Base-by-base conservation (phyloP, 495 filamentous ascomycete genomes). In the Staphylotrichum longicolle region DNA sequence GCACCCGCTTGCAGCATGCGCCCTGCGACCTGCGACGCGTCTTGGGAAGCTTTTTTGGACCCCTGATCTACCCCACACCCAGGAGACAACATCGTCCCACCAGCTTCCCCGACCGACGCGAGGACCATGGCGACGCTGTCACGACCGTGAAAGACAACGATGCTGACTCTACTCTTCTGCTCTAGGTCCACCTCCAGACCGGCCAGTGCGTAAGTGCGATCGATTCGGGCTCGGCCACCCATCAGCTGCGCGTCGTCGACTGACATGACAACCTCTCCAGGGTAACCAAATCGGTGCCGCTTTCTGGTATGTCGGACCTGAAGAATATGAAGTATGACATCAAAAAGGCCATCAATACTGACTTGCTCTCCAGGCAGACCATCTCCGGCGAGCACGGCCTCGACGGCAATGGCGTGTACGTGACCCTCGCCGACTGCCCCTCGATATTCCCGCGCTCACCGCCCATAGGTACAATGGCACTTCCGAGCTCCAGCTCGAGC, bases 201-300 rank as follows among this genome's bases (percentile, higher is more conserved):
- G 94, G 95, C 80, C 94, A 98, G 85, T 98, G 94, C 80, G 93
- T 96, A 91, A 86, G 91, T 88, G 20, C 3, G 27, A 61, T 47
- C 46, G 51, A 54, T 51, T 33, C 60, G 58, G 30, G 35, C 64
- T 32, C 55, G 63, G 61, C 71, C 67, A 72, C 70, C 64, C 4
- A 51, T 51, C 44, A 46, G 46, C 47, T 58, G 35, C 45, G 15
- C 32, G 15, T 44, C 53, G 11, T 35, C 54, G 35, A 57, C 60
- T 73, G 65, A 78, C 66, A 69, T 50, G 5, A 7, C 65, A 3
- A 63, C 7, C 58, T 67, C 14, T 59, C 8, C 74, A 96, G 89
- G 95, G 95, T 86, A 98, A 98, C 90, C 94, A 98, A 90, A 96
- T 98, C 71, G 95, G 94, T 91, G 94, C 94, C 82, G 95, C 94